phyloP scores from a whole-genome alignment of 2,329 filamentous ascomycete species.

The Pyrenochaeta sp. region DNA sequence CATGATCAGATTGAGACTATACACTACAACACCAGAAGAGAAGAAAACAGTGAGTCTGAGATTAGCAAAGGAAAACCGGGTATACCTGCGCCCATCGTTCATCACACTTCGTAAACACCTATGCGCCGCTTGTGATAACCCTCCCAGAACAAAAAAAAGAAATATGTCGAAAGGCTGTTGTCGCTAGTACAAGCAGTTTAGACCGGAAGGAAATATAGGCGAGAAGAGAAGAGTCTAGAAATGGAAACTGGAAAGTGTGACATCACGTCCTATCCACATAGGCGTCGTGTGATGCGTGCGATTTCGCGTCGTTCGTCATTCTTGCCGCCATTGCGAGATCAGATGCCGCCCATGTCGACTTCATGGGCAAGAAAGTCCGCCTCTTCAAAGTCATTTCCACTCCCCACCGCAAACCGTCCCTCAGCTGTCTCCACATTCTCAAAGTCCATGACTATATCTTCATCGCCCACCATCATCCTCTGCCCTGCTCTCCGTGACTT shows the following conservation, averaged over 20 bases:
- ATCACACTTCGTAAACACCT: conserved; percentile 8
- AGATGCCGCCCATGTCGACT: conserved; percentile 47
- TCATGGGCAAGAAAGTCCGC: conserved; percentile 64
- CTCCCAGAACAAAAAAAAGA: neutral
- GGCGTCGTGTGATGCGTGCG: neutral
- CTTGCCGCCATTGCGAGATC: neutral
- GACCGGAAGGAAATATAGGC: conserved; percentile 7
- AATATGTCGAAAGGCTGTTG: neutral
- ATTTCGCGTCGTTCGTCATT: neutral
- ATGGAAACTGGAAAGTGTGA: neutral
- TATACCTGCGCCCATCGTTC: conserved; percentile 23
- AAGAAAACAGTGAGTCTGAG: neutral
- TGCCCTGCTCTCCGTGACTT: conserved; percentile 26
- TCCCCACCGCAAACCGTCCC: conserved; percentile 46
- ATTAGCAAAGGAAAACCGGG: conserved; percentile 13
- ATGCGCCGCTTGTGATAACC: conserved; percentile 3
- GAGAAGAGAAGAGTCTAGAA: conserved; percentile 6
- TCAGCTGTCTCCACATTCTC: conserved; percentile 40
- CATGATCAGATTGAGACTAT: neutral
- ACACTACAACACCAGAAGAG: neutral
- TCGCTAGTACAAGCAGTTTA: neutral
- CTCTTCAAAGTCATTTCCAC: conserved; percentile 70
- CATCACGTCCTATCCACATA: neutral
- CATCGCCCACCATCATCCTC: conserved; percentile 24
- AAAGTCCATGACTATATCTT: conserved; percentile 43